These are phyloP conservation scores for Alternaria ventricosa DNA, from an alignment of 2,329 filamentous ascomycete genomes.

Conservation along the genomic window DNA sequence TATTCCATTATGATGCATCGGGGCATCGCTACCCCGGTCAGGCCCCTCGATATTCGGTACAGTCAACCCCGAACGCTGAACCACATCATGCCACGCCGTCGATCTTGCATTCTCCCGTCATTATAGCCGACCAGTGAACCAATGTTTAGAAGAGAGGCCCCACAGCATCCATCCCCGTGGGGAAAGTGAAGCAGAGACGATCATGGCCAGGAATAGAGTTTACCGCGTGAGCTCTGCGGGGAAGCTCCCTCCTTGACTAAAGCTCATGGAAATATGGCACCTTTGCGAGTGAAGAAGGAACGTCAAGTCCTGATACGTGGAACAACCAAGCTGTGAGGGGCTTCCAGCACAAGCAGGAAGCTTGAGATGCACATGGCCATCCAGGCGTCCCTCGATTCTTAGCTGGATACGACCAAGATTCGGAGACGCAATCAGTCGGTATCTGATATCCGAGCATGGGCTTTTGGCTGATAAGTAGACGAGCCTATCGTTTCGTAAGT, in stretches of 20 bases:
- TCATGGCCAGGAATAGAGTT: background rate
- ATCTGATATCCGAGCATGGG: background rate
- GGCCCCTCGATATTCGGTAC: constrained; percentile 16
- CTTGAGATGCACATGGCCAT: background rate
- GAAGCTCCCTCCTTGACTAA: constrained; percentile 7
- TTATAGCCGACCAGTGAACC: background rate
- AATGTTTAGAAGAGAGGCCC: constrained; percentile 1
- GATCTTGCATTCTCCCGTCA: constrained; percentile 14
- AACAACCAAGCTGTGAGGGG: background rate
- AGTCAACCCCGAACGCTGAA: constrained; percentile 10
- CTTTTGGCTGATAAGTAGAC: constrained; percentile 6
- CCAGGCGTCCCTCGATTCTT: background rate
- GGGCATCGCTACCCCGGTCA: constrained; percentile 9
- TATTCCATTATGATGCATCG: constrained; percentile 10
- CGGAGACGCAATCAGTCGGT: constrained; percentile 3
- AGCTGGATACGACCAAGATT: background rate
- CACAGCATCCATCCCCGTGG: constrained; percentile 13
- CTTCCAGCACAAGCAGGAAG: background rate
- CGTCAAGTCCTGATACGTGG: constrained; percentile 10
- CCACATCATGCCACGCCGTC: background rate
- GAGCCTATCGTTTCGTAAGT: background rate
- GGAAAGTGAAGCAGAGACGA: constrained; percentile 1
- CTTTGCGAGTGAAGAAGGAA: background rate
- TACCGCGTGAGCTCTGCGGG: constrained; percentile 6
- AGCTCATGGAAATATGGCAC: background rate